Evolutionary conservation across 169 alveolate species (phyloP).

Genomic region (Pseudocohnilembus persalinus): DNA sequence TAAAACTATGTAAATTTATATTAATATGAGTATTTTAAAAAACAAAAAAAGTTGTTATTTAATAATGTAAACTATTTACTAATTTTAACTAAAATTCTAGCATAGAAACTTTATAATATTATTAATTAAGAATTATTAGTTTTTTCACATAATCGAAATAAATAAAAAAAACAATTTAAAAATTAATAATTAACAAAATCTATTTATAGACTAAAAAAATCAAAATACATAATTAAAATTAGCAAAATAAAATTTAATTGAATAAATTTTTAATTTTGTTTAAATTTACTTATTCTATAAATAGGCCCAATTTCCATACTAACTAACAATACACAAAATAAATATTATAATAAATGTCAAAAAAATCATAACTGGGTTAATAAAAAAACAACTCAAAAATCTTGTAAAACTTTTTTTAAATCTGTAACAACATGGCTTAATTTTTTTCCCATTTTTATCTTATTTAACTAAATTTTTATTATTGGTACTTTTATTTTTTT

Average conservation of each 20-base stretch:
- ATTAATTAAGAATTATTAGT: too few relatives aligned
- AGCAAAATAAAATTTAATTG: background rate
- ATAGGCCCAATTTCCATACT: background rate
- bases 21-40: background rate
- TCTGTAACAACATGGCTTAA: background rate
- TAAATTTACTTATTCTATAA: background rate
- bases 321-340: background rate
- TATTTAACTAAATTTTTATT: too few relatives aligned
- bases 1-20: background rate
- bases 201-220: background rate
- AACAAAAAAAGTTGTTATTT: background rate
- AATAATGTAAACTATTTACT: too few relatives aligned
- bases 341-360: background rate
- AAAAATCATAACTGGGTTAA: background rate
- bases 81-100: too few relatives aligned
- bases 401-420: background rate
- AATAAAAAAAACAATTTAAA: too few relatives aligned
- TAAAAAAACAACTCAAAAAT: too few relatives aligned
- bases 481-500: background rate
- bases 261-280: too few relatives aligned
- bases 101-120: too few relatives aligned
- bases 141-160: too few relatives aligned
- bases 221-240: too few relatives aligned
- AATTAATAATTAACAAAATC: too few relatives aligned
- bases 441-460: background rate